phyloP scores from a whole-genome alignment of 2,329 filamentous ascomycete genomes.

The Huntiella bhutanensis region DNA sequence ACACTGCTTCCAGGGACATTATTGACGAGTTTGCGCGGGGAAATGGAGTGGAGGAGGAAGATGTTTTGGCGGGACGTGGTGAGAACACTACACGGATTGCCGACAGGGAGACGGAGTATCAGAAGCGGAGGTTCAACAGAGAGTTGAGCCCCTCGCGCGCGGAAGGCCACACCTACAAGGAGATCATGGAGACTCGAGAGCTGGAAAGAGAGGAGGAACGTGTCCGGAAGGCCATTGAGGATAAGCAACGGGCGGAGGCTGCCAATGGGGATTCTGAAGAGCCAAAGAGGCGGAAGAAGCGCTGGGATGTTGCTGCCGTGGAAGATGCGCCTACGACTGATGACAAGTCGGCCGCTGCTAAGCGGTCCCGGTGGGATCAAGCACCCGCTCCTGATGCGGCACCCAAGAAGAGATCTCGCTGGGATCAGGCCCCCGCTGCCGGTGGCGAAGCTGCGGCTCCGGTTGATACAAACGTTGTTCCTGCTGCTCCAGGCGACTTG shows the following conservation, averaged over 20 bases:
- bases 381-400: slow-evolving; percentile 43
- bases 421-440: slow-evolving; percentile 76
- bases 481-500: slow-evolving; percentile 62
- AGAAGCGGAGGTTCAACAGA: slow-evolving; percentile 84
- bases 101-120: slow-evolving; percentile 91
- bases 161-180: slow-evolving; percentile 67
- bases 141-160: slow-evolving; percentile 66
- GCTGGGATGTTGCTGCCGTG: slow-evolving; percentile 57
- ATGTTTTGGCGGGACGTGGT: slow-evolving; percentile 60
- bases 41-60: slow-evolving; percentile 74
- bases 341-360: slow-evolving; percentile 32
- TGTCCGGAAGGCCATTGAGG: slow-evolving; percentile 60
- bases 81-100: slow-evolving; percentile 83
- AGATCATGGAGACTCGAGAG: slow-evolving; percentile 79
- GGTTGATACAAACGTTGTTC: slow-evolving; percentile 31
- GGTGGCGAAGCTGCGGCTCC: slow-evolving; percentile 56
- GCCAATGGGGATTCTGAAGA: slow-evolving; percentile 54
- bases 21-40: slow-evolving; percentile 87
- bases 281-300: slow-evolving; percentile 73
- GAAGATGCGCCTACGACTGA: slow-evolving; percentile 23
- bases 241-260: slow-evolving; percentile 53
- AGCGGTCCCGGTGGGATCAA: slow-evolving; percentile 78
- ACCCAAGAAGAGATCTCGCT: slow-evolving; percentile 62
- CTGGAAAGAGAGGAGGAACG: slow-evolving; percentile 86
- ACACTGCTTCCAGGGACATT: slow-evolving; percentile 79